These are phyloP conservation scores for Yarrowia sp. DNA, from an alignment of 805 yeast genomes.

Conservation along the genomic window DNA sequence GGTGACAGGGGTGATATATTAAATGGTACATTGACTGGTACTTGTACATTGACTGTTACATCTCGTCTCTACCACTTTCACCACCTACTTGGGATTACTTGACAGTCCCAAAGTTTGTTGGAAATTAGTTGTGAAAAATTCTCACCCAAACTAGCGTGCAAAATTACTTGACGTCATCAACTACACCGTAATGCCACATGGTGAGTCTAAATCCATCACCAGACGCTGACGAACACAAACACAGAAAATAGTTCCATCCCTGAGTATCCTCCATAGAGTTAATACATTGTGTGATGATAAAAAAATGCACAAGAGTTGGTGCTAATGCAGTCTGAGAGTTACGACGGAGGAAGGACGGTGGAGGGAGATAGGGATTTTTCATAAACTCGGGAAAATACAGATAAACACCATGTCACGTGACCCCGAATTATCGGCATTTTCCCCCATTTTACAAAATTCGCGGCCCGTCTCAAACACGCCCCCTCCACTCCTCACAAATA, in stretches of 20 bases:
- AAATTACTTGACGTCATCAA: too few relatives aligned
- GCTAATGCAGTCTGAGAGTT: background rate
- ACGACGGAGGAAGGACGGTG: background rate
- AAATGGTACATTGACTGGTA: too few relatives aligned
- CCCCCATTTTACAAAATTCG: background rate
- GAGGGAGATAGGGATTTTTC: background rate
- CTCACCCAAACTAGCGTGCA: too few relatives aligned
- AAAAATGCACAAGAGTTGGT: background rate
- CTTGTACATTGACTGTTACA: too few relatives aligned
- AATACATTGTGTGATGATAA: too few relatives aligned
- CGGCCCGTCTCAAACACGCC: accelerated
- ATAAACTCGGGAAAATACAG: background rate
- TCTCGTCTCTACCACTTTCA: too few relatives aligned
- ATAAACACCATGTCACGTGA: background rate
- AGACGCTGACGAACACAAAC: background rate
- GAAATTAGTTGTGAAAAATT: too few relatives aligned
- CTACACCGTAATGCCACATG: too few relatives aligned
- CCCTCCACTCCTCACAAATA: background rate
- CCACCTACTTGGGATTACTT: too few relatives aligned
- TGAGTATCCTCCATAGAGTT: too few relatives aligned
- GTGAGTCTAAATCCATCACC: background rate
- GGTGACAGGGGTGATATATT: too few relatives aligned
- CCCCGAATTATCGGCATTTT: background rate
- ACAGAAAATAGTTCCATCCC: conserved; percentile 8
- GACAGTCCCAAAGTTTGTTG: too few relatives aligned